Evolutionary conservation across 805 yeast species (phyloP).

Genomic region (Middelhovenomyces tepae): DNA sequence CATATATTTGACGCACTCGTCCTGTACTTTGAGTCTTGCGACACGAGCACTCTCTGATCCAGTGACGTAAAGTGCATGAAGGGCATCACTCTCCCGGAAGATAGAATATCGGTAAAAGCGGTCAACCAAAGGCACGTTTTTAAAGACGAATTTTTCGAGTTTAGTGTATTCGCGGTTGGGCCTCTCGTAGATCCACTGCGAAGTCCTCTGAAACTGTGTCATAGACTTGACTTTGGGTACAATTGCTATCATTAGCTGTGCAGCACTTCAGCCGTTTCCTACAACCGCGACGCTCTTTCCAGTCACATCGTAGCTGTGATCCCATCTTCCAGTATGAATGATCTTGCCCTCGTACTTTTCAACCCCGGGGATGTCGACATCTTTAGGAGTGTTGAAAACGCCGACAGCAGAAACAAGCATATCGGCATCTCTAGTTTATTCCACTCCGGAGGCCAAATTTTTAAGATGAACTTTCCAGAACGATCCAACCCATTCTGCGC

Average conservation of each 20-base stretch:
- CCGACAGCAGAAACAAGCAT: constrained; percentile 8
- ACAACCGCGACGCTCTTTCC: constrained; percentile 17
- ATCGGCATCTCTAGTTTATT: constrained; percentile 4
- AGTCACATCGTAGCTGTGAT: constrained; percentile 7
- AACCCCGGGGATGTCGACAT: constrained; percentile 4
- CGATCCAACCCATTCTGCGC: constrained; percentile 9
- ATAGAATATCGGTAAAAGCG: constrained; percentile 6
- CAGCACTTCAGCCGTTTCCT: constrained; percentile 18
- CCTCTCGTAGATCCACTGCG: constrained; percentile 14
- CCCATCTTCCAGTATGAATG: constrained; percentile 11
- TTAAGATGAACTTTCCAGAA: constrained; percentile 4
- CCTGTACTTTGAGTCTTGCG: constrained; percentile 7
- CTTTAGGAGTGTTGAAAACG: constrained; percentile 7
- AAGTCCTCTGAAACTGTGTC: constrained; percentile 15
- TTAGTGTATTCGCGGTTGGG: constrained; percentile 8
- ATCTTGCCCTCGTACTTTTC: constrained; percentile 9
- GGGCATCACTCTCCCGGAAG: constrained; percentile 10
- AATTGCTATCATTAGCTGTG: constrained; percentile 14
- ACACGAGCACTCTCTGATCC: constrained; percentile 7
- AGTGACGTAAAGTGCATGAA: constrained; percentile 7
- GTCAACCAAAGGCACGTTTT: constrained; percentile 8
- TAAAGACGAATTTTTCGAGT: constrained; percentile 9
- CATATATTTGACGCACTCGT: constrained; percentile 7
- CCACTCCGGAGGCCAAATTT: constrained; percentile 5
- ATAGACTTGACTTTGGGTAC: constrained; percentile 10